Evolutionary conservation across 1,284 basidiomycete genomes (phyloP), one percentile per base, ranked within the genome.

Genomic region (Porodaedalea pini): DNA sequence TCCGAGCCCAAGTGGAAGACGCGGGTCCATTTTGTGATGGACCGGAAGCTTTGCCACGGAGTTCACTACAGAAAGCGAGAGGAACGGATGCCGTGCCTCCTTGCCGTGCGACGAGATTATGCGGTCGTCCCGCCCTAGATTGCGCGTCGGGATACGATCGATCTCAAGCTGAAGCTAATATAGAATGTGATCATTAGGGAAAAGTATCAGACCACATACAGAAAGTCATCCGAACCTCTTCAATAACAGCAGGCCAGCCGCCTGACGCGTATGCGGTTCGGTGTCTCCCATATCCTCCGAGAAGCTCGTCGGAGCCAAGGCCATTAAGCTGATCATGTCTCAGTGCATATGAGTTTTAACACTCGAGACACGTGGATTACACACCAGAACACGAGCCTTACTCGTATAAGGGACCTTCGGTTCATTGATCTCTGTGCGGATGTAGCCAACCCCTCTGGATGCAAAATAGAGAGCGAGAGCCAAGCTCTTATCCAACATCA

Each of bases 221-320:
- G 45, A 34, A 3, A n/a, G 37, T 51, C 51, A 31, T 7, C 57
- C 72, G 58, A 59, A 94, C 91, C 80, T 98, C 95, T 31, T 86
- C 76, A 31, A 94, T 78, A 31, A 96, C 80, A 3, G 80, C 85
- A 53, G 75, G 62, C 91, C 91, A 94, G 3, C 86, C 82, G 17
- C 77, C 80, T 3, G 70, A 67, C 6, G 73, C 78, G 69, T 83
- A 98, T 0, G 88, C 90, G 8, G 85, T 82, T 11, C 92, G 82
- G 73, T 98, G 94, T 49, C 97, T 80, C 0, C 90, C 82, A 71
- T 99, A 99, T 0, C 97, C 97, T 1, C 93, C 97, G 0, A 99
- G 78, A 27, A 98, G 78, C 70, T 99, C 96, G 69, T 99, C 96
- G 0, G 97, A 93, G 0, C 97, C 97, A 1, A 99, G 75, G 0